Base-by-base conservation (phyloP, 495 filamentous ascomycete species). In the Extremus antarcticus region DNA sequence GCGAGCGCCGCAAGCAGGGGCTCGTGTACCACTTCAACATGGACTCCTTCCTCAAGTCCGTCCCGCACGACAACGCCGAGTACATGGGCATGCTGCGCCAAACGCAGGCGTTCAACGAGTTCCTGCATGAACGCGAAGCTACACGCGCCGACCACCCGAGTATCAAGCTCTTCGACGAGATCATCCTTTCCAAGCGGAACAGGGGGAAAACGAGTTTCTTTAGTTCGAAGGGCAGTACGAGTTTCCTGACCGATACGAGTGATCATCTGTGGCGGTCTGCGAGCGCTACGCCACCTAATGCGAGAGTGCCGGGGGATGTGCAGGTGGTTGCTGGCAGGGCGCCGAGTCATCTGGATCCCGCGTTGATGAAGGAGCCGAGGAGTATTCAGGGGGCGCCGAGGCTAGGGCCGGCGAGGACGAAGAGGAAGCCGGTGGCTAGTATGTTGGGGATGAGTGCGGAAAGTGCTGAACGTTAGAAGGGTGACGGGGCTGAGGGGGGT, bases 81-180 rank as follows among this genome's bases (percentile, higher is more conserved):
- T 98, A 96, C 64, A 83, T 90, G 59, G 71, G 72, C 51, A 83
- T 91, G 76, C 77, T 98, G 66, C 86, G 87, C 65, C 86, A 98
- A 59, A 98, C 91, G 3, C 92, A 98, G 81, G 90, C 77, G 16
- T 96, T 98, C 70, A 95, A 94, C 65, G 89, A 96, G 69, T 98
- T 97, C 65, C 91, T 96, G 63, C 88, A 94, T 65, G 88, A 94
- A 48, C 82, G 92, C 29, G 92, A 98, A 67, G 75, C 76, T 16
- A 77, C 76, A 32, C 67, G 77, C 11, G 68, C 78, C 4, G 79
- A 76, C 45, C 79, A 84, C 55, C 84, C 89, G 2, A 61, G 76
- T 9, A 87, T 97, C 65, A 81, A 88, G 51, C 76, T 98, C 21
- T 98, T 98, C 67, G 92, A 98, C 69, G 86, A 94, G 67, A 87